Percentiles rank a stretch among this genome's conserved stretches.
phyloP scores from a whole-genome alignment of 2,329 filamentous ascomycete genomes.

The Fusarium nematophilum region DNA sequence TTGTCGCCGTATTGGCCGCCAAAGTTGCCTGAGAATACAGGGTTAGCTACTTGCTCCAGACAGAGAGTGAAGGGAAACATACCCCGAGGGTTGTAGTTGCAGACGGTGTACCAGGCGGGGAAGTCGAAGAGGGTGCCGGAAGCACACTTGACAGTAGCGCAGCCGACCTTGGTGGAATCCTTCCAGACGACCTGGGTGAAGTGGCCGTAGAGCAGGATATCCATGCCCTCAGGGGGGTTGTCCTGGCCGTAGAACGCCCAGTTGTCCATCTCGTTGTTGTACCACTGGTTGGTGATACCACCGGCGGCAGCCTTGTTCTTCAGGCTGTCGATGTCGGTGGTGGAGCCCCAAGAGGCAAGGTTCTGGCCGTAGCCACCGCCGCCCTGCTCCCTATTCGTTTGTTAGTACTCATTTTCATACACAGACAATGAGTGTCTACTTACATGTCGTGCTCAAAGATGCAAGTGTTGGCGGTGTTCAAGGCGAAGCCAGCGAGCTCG shows the following conservation, averaged over 20 bases:
- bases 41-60: neutral
- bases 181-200: slow-evolving; percentile 59
- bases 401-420: slow-evolving; percentile 48
- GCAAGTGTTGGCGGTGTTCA: slow-evolving; percentile 72
- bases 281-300: slow-evolving; percentile 86
- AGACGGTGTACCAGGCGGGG: slow-evolving; percentile 81
- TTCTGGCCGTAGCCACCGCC: slow-evolving; percentile 87
- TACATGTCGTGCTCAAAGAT: slow-evolving; percentile 82
- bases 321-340: slow-evolving; percentile 50
- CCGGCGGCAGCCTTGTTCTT: slow-evolving; percentile 68
- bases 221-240: slow-evolving; percentile 66
- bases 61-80: slow-evolving; percentile 50
- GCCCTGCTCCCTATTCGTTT: slow-evolving; percentile 60
- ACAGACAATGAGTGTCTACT: slow-evolving; percentile 47
- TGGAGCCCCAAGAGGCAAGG: slow-evolving; percentile 74
- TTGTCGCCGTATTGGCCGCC: slow-evolving; percentile 62
- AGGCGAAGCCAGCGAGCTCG: slow-evolving; percentile 72
- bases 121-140: slow-evolving; percentile 60
- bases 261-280: slow-evolving; percentile 78
- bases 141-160: slow-evolving; percentile 77
- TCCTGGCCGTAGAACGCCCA: slow-evolving; percentile 70
- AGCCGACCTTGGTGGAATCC: slow-evolving; percentile 52
- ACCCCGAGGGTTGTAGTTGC: slow-evolving; percentile 86
- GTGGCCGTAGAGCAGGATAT: slow-evolving; percentile 74
- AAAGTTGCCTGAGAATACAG: slow-evolving; percentile 59